A percentile compares a stretch with the other conserved stretches of the same genome.
Conservation (phyloP, 179 eudicot genomes). For the Vitellaria paradoxa region DNA sequence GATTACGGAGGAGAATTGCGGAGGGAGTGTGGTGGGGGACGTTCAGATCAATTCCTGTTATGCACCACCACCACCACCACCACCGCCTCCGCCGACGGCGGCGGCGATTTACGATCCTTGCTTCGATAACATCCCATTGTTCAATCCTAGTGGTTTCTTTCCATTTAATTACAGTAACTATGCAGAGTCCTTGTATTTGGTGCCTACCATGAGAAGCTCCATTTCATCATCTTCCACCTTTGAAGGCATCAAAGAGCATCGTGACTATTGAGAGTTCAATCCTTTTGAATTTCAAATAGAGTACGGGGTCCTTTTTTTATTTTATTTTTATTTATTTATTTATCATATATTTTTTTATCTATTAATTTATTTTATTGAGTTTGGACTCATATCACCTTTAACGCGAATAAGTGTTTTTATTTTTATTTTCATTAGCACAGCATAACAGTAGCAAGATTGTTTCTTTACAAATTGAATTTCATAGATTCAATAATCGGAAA, state of each 20-base stretch:
- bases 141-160: constrained; percentile 8
- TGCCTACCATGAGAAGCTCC: constrained; percentile 24
- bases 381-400: no score
- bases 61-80: background rate
- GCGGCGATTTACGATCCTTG: constrained; percentile 14
- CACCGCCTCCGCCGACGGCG: background rate
- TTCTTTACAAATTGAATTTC: no score
- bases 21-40: constrained; percentile 14
- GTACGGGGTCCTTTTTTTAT: no score
- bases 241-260: constrained; percentile 21
- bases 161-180: constrained; percentile 17
- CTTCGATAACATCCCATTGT: constrained; percentile 24
- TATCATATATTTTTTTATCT: no score
- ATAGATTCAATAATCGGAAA: no score
- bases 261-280: constrained; percentile 13
- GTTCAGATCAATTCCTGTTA: constrained; percentile 19
- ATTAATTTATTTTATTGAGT: no score
- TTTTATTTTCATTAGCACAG: no score
- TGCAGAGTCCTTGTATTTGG: constrained; percentile 16
- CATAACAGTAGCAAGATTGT: no score
- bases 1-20: constrained; percentile 15
- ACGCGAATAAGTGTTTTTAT: no score
- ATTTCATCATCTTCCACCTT: constrained; percentile 15
- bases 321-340: no score
- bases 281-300: background rate